phyloP scores from a whole-genome alignment of 192 early-diverging fungal species.

The Entophlyctis helioformis region DNA sequence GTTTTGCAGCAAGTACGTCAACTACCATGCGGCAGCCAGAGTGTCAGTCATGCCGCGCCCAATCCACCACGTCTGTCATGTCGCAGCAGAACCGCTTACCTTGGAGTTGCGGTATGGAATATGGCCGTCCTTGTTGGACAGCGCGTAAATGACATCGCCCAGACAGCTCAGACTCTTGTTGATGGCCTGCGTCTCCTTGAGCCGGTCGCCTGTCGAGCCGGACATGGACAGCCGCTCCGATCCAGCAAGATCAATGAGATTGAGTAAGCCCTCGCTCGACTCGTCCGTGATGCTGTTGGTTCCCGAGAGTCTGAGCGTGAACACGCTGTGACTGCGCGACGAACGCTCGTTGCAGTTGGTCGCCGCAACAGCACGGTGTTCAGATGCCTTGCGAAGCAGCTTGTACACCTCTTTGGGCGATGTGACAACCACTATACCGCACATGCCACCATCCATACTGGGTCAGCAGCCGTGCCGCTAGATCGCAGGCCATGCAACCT shows the following conservation, averaged over 20 bases:
- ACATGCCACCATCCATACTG: background rate
- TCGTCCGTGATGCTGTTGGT: constrained; percentile 64
- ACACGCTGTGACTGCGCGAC: constrained; percentile 88
- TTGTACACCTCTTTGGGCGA: constrained; percentile 60
- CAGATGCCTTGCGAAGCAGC: constrained; percentile 60
- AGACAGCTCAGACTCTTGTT: constrained; percentile 86
- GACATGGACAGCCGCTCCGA: constrained; percentile 75
- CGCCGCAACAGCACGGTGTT: constrained; percentile 81
- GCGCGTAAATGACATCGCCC: constrained; percentile 80
- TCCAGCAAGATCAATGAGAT: constrained; percentile 91
- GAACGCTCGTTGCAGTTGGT: constrained; percentile 91
- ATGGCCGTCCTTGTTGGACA: constrained; percentile 65
- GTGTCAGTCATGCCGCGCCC: no score
- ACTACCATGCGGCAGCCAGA: no score
- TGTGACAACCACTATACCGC: constrained; percentile 43
- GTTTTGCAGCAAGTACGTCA: constrained; percentile 63
- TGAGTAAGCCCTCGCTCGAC: constrained; percentile 61
- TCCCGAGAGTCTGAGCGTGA: constrained; percentile 71
- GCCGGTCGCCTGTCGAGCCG: constrained; percentile 74
- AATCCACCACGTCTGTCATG: constrained; percentile 29
- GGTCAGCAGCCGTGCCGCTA: no score
- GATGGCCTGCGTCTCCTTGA: constrained; percentile 92
- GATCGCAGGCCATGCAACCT: no score
- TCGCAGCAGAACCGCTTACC: constrained; percentile 40
- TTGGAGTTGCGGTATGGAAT: constrained; percentile 94